These are phyloP conservation scores for Escallonia herrerae DNA, from an alignment of 129 eudicot genomes.

Conservation along the genomic window DNA sequence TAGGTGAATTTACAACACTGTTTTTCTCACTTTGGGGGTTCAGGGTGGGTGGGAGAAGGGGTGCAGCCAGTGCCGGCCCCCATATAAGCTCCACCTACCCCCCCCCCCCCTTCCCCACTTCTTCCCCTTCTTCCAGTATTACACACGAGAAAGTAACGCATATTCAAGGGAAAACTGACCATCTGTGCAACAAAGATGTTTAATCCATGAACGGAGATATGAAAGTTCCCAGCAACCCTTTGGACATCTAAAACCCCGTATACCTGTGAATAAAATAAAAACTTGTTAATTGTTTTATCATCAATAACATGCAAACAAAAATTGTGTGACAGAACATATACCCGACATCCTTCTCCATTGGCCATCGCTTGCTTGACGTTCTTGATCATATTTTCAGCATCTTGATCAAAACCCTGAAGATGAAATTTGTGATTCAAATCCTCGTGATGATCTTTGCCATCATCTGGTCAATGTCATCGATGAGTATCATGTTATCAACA, in stretches of 20 bases:
- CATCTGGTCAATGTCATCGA: constrained; percentile 32
- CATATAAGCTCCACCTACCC: too few relatives aligned
- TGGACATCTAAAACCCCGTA: constrained; percentile 95
- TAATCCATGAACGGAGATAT: constrained; percentile 92
- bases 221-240: constrained; percentile 99
- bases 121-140: too few relatives aligned
- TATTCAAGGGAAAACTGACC: constrained; percentile 41
- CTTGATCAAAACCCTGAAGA: constrained; percentile 72
- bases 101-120: too few relatives aligned
- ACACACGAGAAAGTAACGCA: too few relatives aligned
- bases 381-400: constrained; percentile 62
- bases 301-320: constrained; percentile 5
- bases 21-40: too few relatives aligned
- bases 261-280: constrained; percentile 42
- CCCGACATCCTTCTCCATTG: constrained; percentile 91
- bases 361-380: constrained; percentile 83
- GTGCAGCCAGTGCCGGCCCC: too few relatives aligned
- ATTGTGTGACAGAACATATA: constrained; percentile 18
- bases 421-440: constrained; percentile 47
- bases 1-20: too few relatives aligned
- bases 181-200: constrained; percentile 94
- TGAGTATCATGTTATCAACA: constrained; percentile 17
- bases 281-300: neutral
- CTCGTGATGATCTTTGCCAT: constrained; percentile 58
- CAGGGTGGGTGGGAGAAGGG: too few relatives aligned